Conservation (phyloP, 108 stramenopile species). For the Skeletonema marinoi region DNA sequence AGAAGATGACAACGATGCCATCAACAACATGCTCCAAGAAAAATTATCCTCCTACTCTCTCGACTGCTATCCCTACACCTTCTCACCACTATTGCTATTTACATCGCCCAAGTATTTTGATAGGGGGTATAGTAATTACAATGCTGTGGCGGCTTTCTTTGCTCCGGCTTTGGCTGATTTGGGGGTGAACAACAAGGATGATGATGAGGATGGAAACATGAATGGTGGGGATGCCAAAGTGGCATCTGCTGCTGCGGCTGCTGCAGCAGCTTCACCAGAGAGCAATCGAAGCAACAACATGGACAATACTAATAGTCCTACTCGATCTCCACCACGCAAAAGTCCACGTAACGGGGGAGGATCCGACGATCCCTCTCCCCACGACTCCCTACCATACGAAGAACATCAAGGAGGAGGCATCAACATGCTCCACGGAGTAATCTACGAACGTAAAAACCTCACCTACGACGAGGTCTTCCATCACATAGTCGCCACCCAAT, state of each 20-base stretch:
- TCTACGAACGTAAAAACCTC: slow-evolving; percentile 59
- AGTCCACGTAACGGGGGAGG: neutral
- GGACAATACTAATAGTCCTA: neutral
- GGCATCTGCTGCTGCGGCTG: neutral
- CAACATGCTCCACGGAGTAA: slow-evolving; percentile 49
- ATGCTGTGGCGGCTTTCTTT: slow-evolving; percentile 56
- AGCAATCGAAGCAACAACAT: neutral
- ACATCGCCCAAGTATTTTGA: slow-evolving; percentile 41
- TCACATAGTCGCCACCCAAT: slow-evolving; percentile 33
- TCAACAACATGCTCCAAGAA: slow-evolving; percentile 18
- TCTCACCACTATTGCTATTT: slow-evolving; percentile 55
- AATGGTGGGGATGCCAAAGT: neutral
- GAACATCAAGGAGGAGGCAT: slow-evolving; percentile 12
- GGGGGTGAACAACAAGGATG: neutral
- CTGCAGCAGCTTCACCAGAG: neutral
- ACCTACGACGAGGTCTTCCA: slow-evolving; percentile 58
- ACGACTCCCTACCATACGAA: neutral
- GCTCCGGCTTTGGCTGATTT: slow-evolving; percentile 22
- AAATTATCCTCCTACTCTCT: slow-evolving; percentile 24
- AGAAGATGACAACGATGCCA: slow-evolving; percentile 15
- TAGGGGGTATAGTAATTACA: slow-evolving; percentile 54
- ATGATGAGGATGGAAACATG: neutral
- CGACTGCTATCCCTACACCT: slow-evolving; percentile 62
- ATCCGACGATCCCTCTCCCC: neutral
- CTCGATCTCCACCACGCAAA: neutral